Evolutionary conservation across 345 rosid genomes (phyloP).

Genomic region (Acer yangbiense): DNA sequence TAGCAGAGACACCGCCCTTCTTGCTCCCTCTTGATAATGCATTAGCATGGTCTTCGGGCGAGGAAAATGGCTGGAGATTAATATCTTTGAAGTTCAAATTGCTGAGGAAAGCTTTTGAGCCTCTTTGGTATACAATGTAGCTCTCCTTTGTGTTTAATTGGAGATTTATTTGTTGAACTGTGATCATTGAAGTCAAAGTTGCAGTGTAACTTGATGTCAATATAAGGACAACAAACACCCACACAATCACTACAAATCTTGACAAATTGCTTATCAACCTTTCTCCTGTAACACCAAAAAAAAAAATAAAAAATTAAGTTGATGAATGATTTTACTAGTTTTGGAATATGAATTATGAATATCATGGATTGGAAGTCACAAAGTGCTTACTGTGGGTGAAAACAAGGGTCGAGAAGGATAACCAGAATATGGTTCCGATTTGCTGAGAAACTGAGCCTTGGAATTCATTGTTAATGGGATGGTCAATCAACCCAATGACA

Average conservation of each 20-base stretch:
- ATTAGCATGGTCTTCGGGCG: conserved; percentile 8
- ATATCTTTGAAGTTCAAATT: background rate
- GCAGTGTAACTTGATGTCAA: conserved; percentile 45
- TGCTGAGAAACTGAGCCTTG: conserved; percentile 35
- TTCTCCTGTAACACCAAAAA: background rate
- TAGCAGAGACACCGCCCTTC: conserved; percentile 33
- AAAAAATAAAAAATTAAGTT: no score
- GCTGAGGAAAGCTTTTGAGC: background rate
- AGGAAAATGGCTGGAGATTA: background rate
- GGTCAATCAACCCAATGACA: conserved; percentile 40
- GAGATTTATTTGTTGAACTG: conserved; percentile 24
- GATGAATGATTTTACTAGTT: no score
- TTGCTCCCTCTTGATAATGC: conserved; percentile 24
- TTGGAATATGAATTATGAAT: background rate
- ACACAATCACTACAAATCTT: conserved; percentile 37
- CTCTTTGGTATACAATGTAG: conserved; percentile 18
- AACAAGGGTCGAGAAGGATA: conserved; percentile 37
- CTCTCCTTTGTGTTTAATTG: conserved; percentile 18
- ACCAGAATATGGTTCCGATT: conserved; percentile 38
- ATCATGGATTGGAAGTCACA: background rate
- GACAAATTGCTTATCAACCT: conserved; percentile 38
- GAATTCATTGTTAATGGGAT: conserved; percentile 30
- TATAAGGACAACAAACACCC: conserved; percentile 36
- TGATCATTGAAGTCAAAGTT: conserved; percentile 42
- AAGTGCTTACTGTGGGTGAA: conserved; percentile 32